Percentiles rank a stretch among this genome's conserved stretches.
Conservation (phyloP, 306 rosid genomes). For the Vicia villosa region DNA sequence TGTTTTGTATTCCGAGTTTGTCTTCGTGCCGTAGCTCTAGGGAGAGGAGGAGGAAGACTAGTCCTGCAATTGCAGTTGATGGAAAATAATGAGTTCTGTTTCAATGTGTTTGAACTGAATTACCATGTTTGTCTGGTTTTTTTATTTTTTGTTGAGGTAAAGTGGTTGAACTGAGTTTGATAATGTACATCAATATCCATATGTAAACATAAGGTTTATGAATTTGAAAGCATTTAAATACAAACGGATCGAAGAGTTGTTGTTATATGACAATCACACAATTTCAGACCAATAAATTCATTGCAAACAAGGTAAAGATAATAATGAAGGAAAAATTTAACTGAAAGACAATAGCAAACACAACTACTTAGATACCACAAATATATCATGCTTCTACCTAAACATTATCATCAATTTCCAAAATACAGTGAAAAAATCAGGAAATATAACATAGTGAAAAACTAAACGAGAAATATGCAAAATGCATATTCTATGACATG, state of each 20-base stretch:
- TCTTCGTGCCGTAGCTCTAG: conserved; percentile 69
- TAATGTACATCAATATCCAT: conserved; percentile 44
- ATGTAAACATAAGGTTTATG: conserved; percentile 37
- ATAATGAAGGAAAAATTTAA: too few relatives aligned
- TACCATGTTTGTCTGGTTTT: conserved; percentile 8
- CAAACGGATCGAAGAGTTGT: conserved; percentile 21
- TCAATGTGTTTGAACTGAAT: background rate
- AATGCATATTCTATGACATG: too few relatives aligned
- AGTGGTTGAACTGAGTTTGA: conserved; percentile 24
- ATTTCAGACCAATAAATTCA: too few relatives aligned
- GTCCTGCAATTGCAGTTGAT: conserved; percentile 61
- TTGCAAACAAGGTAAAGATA: too few relatives aligned
- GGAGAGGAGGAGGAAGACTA: conserved; percentile 65
- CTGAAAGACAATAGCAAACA: too few relatives aligned
- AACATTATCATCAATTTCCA: too few relatives aligned
- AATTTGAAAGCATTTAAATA: conserved; percentile 30
- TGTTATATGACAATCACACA: background rate
- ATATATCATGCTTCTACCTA: too few relatives aligned
- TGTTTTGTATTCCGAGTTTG: conserved; percentile 80
- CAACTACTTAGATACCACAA: too few relatives aligned
- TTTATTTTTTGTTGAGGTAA: background rate
- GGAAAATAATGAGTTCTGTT: conserved; percentile 42
- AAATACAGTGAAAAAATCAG: too few relatives aligned
- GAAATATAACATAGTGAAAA: too few relatives aligned
- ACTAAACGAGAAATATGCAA: too few relatives aligned